Conservation (phyloP, 2,329 filamentous ascomycete genomes). For the Amesomyces nigricolor region DNA sequence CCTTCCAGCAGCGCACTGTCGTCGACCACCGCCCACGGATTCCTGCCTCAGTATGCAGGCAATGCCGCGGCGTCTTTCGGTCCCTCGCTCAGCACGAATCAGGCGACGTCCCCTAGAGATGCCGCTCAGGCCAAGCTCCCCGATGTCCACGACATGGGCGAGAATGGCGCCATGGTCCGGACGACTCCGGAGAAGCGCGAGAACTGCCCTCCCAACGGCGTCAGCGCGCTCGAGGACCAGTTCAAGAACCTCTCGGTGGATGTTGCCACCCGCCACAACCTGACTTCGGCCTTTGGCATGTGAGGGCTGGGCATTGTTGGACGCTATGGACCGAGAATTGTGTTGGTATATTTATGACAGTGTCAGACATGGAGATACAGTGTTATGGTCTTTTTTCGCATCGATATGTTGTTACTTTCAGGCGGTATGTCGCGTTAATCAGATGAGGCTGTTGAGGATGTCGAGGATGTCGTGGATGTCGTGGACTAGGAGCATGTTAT, state of each 20-base stretch:
- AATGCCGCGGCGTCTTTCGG: constrained; percentile 42
- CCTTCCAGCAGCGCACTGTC: constrained; percentile 47
- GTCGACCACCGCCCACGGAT: constrained; percentile 49
- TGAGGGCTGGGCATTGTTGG: constrained; percentile 4
- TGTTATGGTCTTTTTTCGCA: constrained; percentile 10
- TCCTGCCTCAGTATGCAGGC: constrained; percentile 48
- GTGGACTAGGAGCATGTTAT: constrained; percentile 11
- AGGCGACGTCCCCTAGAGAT: constrained; percentile 17
- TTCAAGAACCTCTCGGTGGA: constrained; percentile 21
- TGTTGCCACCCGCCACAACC: constrained; percentile 13
- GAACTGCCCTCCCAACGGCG: constrained; percentile 39
- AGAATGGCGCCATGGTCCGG: constrained; percentile 18
- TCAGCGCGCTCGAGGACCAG: constrained; percentile 30
- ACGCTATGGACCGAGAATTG: background rate
- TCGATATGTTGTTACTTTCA: constrained; percentile 13
- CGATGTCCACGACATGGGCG: constrained; percentile 29
- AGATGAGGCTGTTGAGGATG: constrained; percentile 8
- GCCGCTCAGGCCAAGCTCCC: constrained; percentile 22
- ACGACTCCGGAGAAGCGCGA: constrained; percentile 36
- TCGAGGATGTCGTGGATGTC: background rate
- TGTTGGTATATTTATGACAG: constrained; percentile 1
- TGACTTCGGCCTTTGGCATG: constrained; percentile 15
- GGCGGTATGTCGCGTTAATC: constrained; percentile 9
- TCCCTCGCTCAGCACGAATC: constrained; percentile 25
- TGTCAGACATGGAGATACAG: background rate